These are phyloP conservation scores for Cenchrus purpureus DNA, from an alignment of 176 grass and related monocot genomes.

Conservation along the genomic window DNA sequence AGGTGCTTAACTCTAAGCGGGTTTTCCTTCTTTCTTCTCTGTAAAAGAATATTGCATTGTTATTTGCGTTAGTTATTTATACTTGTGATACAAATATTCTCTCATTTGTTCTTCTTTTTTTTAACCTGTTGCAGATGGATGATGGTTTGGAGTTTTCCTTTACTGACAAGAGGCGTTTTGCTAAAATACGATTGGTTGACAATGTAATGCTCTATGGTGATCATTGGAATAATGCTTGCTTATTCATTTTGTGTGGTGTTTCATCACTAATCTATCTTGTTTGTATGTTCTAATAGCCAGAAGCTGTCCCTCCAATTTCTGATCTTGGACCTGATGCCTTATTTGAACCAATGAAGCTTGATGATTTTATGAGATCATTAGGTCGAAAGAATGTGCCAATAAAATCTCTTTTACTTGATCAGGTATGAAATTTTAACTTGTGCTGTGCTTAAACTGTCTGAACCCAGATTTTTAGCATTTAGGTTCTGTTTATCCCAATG, in stretches of 20 bases:
- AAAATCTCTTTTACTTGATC: slow-evolving; percentile 78
- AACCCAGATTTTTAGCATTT: slow-evolving; percentile 10
- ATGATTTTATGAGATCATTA: slow-evolving; percentile 55
- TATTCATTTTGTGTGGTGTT: neutral
- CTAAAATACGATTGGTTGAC: slow-evolving; percentile 65
- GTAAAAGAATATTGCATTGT: neutral
- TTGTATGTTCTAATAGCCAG: slow-evolving; percentile 52
- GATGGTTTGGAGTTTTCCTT: slow-evolving; percentile 83
- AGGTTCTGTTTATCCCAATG: neutral
- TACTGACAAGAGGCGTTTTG: slow-evolving; percentile 88
- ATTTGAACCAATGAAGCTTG: slow-evolving; percentile 55
- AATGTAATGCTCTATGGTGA: slow-evolving; percentile 48
- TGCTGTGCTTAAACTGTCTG: neutral
- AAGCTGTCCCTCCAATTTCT: slow-evolving; percentile 68
- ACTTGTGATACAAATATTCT: neutral
- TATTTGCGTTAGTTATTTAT: neutral
- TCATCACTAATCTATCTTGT: slow-evolving; percentile 7
- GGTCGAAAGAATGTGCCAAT: slow-evolving; percentile 59
- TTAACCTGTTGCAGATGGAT: slow-evolving; percentile 58
- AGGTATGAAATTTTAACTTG: slow-evolving; percentile 50
- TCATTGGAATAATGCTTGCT: neutral
- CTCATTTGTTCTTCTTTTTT: slow-evolving; percentile 1
- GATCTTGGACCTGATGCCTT: slow-evolving; percentile 83
- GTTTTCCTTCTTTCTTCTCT: neutral
- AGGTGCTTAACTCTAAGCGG: neutral